Percentiles rank a stretch among this genome's conserved stretches.
Evolutionary conservation across 2,329 filamentous ascomycete genomes (phyloP).

Genomic region (Aphanocladium album): DNA sequence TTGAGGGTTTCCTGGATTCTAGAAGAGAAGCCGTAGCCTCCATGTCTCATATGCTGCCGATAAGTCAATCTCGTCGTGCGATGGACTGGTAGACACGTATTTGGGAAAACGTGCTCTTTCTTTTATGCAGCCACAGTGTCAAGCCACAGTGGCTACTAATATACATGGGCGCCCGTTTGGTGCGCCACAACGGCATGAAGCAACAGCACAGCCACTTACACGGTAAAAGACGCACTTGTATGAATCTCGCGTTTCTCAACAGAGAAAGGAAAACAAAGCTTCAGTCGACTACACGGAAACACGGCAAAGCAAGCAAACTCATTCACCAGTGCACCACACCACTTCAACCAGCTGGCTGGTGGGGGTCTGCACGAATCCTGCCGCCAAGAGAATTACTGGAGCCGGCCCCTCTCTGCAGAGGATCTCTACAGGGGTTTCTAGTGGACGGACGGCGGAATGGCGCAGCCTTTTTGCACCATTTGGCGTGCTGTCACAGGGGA

Average conservation of each 20-base stretch:
- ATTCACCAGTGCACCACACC: not conserved
- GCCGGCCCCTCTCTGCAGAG: not conserved
- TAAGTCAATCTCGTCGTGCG: no score
- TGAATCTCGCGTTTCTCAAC: no score
- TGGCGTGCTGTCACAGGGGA: not conserved
- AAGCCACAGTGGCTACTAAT: not conserved
- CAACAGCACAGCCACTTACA: not conserved
- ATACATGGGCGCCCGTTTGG: not conserved
- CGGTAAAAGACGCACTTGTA: no score
- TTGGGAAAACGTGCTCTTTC: not conserved
- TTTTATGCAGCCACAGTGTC: not conserved
- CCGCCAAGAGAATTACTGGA: constrained; percentile 3
- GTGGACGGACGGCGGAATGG: not conserved
- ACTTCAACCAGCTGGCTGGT: not conserved
- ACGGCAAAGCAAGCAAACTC: not conserved
- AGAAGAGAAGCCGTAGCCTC: no score
- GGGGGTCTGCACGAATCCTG: not conserved
- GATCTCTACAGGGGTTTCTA: not conserved
- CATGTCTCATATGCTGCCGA: no score
- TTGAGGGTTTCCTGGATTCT: no score
- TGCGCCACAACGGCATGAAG: not conserved
- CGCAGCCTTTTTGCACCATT: not conserved
- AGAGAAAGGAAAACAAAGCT: no score
- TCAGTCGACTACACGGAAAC: not conserved
- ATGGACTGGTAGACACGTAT: no score